A percentile compares a stretch with the other conserved stretches of the same genome.
phyloP scores from a whole-genome alignment of 2,329 filamentous ascomycete species.

The Clarireedia sp. region DNA sequence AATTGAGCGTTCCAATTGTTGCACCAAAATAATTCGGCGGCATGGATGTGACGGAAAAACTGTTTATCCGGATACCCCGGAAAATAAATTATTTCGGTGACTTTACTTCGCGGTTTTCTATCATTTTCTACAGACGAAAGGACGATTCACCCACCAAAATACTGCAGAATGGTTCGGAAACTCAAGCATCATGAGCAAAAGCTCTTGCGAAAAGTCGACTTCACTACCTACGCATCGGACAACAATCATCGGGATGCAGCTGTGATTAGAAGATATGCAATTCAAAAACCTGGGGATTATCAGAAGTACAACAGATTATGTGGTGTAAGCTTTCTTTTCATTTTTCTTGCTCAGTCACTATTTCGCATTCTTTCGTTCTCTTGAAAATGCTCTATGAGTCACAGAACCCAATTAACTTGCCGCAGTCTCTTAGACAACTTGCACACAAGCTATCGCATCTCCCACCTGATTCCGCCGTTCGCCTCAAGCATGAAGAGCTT shows the following conservation, averaged over 20 bases:
- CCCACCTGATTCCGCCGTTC: conserved; percentile 67
- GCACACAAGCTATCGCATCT: conserved; percentile 82
- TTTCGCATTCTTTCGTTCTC: not conserved
- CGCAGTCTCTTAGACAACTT: conserved; percentile 73
- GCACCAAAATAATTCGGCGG: too few relatives aligned
- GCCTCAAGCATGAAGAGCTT: conserved; percentile 77
- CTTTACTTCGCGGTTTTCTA: not conserved
- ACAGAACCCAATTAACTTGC: conserved; percentile 10
- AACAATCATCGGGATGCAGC: conserved; percentile 74
- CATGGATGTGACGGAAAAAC: not conserved
- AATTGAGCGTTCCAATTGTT: too few relatives aligned
- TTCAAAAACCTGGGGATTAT: conserved; percentile 85
- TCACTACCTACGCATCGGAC: conserved; percentile 88
- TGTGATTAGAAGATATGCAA: conserved; percentile 79
- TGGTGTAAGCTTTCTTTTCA: conserved; percentile 44
- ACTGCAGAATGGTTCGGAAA: conserved; percentile 75
- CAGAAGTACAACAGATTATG: conserved; percentile 58
- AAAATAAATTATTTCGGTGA: not conserved
- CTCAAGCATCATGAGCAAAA: conserved; percentile 96
- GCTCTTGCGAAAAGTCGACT: conserved; percentile 86
- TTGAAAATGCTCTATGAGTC: not conserved
- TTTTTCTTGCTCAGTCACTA: not conserved
- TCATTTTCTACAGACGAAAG: too few relatives aligned
- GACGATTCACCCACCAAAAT: not conserved
- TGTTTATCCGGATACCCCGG: not conserved